Evolutionary conservation across 768 basidiomycete genomes (phyloP).

Genomic region (Tylopilus vinaceipallidus): DNA sequence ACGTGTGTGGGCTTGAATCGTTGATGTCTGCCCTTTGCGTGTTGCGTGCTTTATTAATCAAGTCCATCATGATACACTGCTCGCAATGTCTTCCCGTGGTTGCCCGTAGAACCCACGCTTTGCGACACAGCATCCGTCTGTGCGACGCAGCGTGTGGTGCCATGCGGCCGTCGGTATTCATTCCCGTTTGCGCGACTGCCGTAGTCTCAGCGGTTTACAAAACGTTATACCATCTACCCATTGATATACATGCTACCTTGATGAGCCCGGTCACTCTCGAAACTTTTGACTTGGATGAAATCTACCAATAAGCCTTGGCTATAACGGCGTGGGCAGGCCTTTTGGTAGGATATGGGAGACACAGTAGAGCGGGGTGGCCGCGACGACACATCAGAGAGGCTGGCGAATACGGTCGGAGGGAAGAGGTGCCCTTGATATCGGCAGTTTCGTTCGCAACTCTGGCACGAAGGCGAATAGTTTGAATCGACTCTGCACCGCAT

Average conservation of each 20-base stretch:
- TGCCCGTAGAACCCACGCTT: neutral
- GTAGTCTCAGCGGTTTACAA: too few relatives aligned
- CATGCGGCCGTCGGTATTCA: neutral
- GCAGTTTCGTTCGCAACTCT: constrained; percentile 46
- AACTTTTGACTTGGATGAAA: constrained; percentile 31
- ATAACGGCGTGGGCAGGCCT: too few relatives aligned
- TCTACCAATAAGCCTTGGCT: constrained; percentile 42
- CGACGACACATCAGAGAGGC: constrained; percentile 42
- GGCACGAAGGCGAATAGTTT: neutral
- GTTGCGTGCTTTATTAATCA: constrained; percentile 5
- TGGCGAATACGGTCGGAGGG: constrained; percentile 56
- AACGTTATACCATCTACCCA: constrained; percentile 66
- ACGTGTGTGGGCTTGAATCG: neutral
- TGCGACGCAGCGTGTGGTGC: too few relatives aligned
- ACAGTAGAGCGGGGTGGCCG: too few relatives aligned
- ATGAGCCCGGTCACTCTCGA: constrained; percentile 40
- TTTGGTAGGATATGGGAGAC: too few relatives aligned
- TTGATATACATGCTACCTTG: constrained; percentile 41
- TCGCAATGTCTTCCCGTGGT: neutral
- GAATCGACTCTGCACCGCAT: too few relatives aligned
- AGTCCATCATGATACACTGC: constrained; percentile 2
- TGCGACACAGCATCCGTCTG: neutral
- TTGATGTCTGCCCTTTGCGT: neutral
- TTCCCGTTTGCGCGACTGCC: neutral
- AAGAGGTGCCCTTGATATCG: constrained; percentile 47